phyloP scores from a whole-genome alignment of 495 filamentous ascomycete species.

The Trichoderma erinaceum region DNA sequence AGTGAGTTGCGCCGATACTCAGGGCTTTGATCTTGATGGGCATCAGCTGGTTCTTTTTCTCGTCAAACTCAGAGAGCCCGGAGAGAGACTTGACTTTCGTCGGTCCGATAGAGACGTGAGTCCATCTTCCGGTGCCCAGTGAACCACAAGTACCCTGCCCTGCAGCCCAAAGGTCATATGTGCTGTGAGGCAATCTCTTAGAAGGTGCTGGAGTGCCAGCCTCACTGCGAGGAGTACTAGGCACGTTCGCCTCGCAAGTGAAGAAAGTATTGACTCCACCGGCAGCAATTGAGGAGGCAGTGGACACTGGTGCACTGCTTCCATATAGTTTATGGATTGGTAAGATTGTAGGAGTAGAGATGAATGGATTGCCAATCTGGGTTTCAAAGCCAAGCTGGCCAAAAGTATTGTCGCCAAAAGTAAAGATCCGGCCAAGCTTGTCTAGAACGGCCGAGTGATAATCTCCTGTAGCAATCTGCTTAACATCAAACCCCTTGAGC shows the following conservation, averaged over 20 bases:
- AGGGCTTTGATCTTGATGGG: conserved; percentile 73
- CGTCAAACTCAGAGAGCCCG: conserved; percentile 78
- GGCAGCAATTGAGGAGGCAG: conserved; percentile 68
- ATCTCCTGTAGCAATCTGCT: conserved; percentile 74
- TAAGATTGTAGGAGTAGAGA: conserved; percentile 64
- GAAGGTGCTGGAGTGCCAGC: conserved; percentile 10
- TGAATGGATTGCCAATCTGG: conserved; percentile 49
- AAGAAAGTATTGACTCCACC: conserved; percentile 85
- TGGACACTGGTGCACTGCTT: conserved; percentile 50
- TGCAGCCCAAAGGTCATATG: conserved; percentile 73
- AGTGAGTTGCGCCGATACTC: conserved; percentile 71
- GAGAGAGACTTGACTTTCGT: conserved; percentile 80
- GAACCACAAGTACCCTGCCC: conserved; percentile 78
- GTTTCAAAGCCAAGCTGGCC: conserved; percentile 80
- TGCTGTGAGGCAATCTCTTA: conserved; percentile 32
- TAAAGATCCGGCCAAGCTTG: conserved; percentile 67
- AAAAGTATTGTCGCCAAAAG: conserved; percentile 82
- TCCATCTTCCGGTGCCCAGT: conserved; percentile 85
- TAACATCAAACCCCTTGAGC: conserved; percentile 52
- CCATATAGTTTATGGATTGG: conserved; percentile 65
- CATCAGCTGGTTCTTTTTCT: conserved; percentile 53
- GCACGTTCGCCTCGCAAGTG: conserved; percentile 64
- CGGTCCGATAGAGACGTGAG: conserved; percentile 71
- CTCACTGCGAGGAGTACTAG: not conserved
- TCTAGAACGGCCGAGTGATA: conserved; percentile 78